Evolutionary conservation across 2,329 filamentous ascomycete genomes (phyloP), one percentile per base, ranked within the genome.

Genomic region (Arthrobotrys entomopaga): DNA sequence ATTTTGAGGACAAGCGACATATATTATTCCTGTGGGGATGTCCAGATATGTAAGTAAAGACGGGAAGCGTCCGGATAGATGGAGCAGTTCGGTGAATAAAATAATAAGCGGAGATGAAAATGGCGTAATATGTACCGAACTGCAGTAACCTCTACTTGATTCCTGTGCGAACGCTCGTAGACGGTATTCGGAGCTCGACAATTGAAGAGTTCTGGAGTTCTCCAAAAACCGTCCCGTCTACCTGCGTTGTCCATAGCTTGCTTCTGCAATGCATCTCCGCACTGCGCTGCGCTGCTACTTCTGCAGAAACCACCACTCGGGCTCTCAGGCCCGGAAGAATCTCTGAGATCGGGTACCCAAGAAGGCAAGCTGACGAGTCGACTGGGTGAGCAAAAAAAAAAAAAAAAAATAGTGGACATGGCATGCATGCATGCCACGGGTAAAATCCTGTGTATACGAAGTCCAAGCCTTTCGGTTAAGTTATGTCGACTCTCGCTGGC

Each of bases 401-500:
- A 10, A 5, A 34, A 34, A 34, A 34, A 34, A 34, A 10, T 7
- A 10, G 6, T 34, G 29, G 29, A 10, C 29, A 34, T 34, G 29
- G 29, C 29, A 34, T 34, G 40, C 63, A 61, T 56, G 69, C 56
- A 60, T 53, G 22, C 54, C 40, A 66, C 61, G 69, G 69, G 53
- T 73, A 73, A 34, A 66, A 61, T 66, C 54, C 61, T 24, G 22
- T 73, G 69, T 56, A 65, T 53, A 59, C 42, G 38, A 50, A 24
- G 69, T 66, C 61, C 61, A 73, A 73, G 69, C 69, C 69, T 48
- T 34, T 73, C 69, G 69, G 61, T 66, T 73, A 72, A 66, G 69
- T 57, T 66, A 61, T 61, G 56, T 61, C 26, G 29, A 34, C 29
- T 53, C 54, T 48, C 40, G 46, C 29, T 34, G 63, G 67, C 65